phyloP scores from a whole-genome alignment of 106 monocot species.

The Agapanthus africanus region DNA sequence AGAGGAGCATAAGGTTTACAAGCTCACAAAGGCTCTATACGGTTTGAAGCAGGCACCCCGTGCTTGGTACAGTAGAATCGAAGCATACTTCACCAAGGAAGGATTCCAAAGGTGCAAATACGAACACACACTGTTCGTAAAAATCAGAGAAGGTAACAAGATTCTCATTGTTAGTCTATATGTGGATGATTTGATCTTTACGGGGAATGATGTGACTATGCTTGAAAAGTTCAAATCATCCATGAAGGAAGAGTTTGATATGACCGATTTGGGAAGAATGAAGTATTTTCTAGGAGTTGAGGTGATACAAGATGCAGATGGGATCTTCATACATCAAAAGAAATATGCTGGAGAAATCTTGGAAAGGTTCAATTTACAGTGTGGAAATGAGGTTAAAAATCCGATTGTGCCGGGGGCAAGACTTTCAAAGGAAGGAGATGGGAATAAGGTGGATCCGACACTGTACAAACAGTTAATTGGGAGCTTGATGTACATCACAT shows the following conservation, averaged over 20 bases:
- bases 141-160: no score
- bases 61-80: neutral
- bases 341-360: neutral
- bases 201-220: neutral
- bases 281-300: slow-evolving; percentile 4
- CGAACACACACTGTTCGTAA: neutral
- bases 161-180: slow-evolving; percentile 1
- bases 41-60: neutral
- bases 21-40: neutral
- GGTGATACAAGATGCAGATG: neutral
- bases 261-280: neutral
- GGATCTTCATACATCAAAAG: neutral
- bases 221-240: neutral
- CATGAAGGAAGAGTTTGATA: neutral
- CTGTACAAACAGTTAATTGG: neutral
- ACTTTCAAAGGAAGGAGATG: neutral
- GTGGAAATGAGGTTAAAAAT: neutral
- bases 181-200: slow-evolving; percentile 1
- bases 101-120: neutral
- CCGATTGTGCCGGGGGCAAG: neutral
- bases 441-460: neutral
- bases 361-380: neutral
- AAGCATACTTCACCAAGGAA: neutral
- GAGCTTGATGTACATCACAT: neutral
- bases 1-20: neutral